These are phyloP conservation scores for Austroboletus novae-zelandiae DNA, from an alignment of 1,284 basidiomycete species.

Conservation along the genomic window DNA sequence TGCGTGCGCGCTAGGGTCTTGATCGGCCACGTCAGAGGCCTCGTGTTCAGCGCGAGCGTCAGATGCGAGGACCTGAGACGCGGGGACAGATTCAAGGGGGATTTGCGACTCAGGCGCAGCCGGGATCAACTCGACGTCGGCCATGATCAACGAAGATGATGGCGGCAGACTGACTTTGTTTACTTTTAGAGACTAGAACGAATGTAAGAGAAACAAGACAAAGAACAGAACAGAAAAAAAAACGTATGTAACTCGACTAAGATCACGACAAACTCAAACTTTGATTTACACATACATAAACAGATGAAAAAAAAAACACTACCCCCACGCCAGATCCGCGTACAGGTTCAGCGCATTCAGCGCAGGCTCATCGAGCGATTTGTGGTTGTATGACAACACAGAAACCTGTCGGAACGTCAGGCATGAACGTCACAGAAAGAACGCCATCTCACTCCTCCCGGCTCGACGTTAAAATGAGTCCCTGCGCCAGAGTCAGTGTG, in stretches of 20 bases:
- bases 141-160: slow-evolving; percentile 40
- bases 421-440: neutral
- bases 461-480: slow-evolving; percentile 76
- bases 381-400: slow-evolving; percentile 75
- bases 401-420: slow-evolving; percentile 47
- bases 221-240: slow-evolving; percentile 1
- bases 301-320: slow-evolving; percentile 13
- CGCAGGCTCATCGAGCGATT: slow-evolving; percentile 71
- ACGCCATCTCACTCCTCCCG: slow-evolving; percentile 61
- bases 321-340: slow-evolving; percentile 40
- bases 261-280: slow-evolving; percentile 15
- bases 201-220: slow-evolving; percentile 16
- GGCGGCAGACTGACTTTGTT: slow-evolving; percentile 1
- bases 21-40: slow-evolving; percentile 41
- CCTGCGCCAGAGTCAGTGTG: slow-evolving; percentile 40
- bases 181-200: slow-evolving; percentile 5
- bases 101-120: slow-evolving; percentile 26
- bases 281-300: slow-evolving; percentile 23
- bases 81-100: slow-evolving; percentile 22
- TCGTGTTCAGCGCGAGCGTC: slow-evolving; percentile 51
- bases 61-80: slow-evolving; percentile 20
- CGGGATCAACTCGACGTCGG: slow-evolving; percentile 38
- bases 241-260: slow-evolving; percentile 20
- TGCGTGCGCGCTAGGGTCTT: slow-evolving; percentile 26
- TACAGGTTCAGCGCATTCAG: slow-evolving; percentile 73